These are phyloP conservation scores for Asterochloris sp. DNA, from an alignment of 139 green algal species.

Conservation along the genomic window DNA sequence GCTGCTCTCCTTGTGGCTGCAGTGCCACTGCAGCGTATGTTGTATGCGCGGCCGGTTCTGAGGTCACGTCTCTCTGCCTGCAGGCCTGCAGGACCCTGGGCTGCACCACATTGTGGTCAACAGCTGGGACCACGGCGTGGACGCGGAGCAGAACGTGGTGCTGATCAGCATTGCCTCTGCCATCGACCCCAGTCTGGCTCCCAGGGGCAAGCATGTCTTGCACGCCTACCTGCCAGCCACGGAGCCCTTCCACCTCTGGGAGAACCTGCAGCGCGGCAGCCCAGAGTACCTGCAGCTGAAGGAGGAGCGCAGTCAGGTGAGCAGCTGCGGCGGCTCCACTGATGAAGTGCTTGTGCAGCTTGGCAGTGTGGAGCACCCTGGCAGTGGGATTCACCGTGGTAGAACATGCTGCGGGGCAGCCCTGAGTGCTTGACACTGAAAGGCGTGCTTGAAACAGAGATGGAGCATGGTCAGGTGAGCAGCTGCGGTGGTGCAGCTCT, in stretches of 20 bases:
- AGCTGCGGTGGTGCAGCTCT: too few species aligned
- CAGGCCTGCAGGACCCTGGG: conserved; percentile 65
- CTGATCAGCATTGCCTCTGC: conserved; percentile 83
- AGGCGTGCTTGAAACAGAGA: too few species aligned
- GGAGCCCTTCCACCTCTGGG: conserved; percentile 90
- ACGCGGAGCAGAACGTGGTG: conserved; percentile 85
- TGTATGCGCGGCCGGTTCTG: too few species aligned
- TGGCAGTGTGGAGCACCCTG: too few species aligned
- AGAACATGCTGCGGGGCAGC: too few species aligned
- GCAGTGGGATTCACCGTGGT: too few species aligned
- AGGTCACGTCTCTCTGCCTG: background rate
- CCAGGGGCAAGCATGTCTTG: conserved; percentile 78
- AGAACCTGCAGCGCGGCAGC: conserved; percentile 48
- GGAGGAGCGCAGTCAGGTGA: conserved; percentile 68
- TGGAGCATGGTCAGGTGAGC: too few species aligned
- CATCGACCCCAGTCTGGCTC: conserved; percentile 73
- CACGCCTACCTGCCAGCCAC: conserved; percentile 82
- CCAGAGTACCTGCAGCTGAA: conserved; percentile 88
- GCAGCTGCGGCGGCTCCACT: too few species aligned
- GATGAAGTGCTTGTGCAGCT: too few species aligned
- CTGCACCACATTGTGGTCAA: conserved; percentile 98
- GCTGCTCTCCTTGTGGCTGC: background rate
- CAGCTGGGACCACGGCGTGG: conserved; percentile 78
- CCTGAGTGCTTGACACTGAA: too few species aligned
- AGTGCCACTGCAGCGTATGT: background rate